phyloP scores from a whole-genome alignment of 2,329 filamentous ascomycete species.

The Cladophialophora chaetospira region DNA sequence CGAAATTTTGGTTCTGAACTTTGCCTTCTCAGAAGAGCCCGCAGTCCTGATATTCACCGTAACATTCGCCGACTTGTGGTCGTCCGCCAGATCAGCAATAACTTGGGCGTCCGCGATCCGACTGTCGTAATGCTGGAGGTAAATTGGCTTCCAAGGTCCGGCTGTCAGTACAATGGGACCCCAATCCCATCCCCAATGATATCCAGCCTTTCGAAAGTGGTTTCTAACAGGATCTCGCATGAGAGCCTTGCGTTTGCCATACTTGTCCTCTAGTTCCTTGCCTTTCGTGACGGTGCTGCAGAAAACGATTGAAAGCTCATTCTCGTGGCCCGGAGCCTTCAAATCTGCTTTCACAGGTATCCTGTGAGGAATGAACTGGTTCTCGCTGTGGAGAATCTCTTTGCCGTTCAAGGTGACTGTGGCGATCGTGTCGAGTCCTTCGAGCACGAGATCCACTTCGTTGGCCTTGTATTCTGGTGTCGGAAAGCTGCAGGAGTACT shows the following conservation, averaged over 20 bases:
- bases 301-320: constrained; percentile 50
- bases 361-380: constrained; percentile 75
- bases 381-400: constrained; percentile 68
- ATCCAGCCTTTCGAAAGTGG: constrained; percentile 62
- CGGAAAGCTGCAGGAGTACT: constrained; percentile 50
- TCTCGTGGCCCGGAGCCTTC: constrained; percentile 1
- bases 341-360: constrained; percentile 50
- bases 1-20: constrained; percentile 37
- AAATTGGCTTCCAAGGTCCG: constrained; percentile 67
- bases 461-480: too few species aligned
- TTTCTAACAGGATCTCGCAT: constrained; percentile 32
- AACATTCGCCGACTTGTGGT: constrained; percentile 42
- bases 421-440: constrained; percentile 78
- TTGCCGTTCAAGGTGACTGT: constrained; percentile 69
- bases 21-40: constrained; percentile 24
- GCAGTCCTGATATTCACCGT: constrained; percentile 42
- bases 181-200: constrained; percentile 67
- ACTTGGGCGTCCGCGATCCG: constrained; percentile 62
- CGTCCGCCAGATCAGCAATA: constrained; percentile 34
- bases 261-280: background rate
- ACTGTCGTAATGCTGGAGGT: constrained; percentile 64
- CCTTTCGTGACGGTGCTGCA: constrained; percentile 41
- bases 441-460: constrained; percentile 74
- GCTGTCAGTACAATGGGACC: constrained; percentile 64
- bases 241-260: background rate